Conservation (phyloP, 2,329 filamentous ascomycete species). For the Zasmidium angulare region DNA sequence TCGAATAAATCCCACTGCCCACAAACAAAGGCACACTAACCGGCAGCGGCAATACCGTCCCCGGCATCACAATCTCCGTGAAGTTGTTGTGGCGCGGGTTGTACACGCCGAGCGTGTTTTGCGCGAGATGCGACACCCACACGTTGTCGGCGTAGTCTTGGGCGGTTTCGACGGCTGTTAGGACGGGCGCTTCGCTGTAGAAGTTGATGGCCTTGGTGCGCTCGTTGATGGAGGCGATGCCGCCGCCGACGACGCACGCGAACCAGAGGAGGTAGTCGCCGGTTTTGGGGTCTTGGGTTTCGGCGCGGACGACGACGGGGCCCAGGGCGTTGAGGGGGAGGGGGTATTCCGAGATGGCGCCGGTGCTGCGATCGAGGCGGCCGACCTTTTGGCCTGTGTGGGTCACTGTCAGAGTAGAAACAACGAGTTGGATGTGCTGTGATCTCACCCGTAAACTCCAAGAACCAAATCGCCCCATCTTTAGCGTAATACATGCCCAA, state of each 20-base stretch:
- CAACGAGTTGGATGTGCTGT: too few relatives aligned
- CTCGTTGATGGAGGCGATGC: constrained; percentile 4
- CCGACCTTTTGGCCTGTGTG: constrained; percentile 7
- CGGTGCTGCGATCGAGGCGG: constrained; percentile 13
- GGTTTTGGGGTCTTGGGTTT: constrained; percentile 6
- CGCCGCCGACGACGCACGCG: constrained; percentile 1
- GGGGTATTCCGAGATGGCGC: constrained; percentile 13
- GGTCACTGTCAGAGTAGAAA: too few relatives aligned
- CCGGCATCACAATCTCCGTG: constrained; percentile 9
- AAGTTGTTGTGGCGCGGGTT: constrained; percentile 5
- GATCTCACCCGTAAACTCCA: neutral
- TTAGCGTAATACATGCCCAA: constrained; percentile 10
- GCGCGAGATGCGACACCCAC: constrained; percentile 3
- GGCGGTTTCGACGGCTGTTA: constrained; percentile 1
- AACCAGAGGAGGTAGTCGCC: constrained; percentile 13
- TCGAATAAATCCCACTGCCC: constrained; percentile 7
- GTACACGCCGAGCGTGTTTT: constrained; percentile 10
- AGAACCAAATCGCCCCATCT: constrained; percentile 11
- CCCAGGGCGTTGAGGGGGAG: constrained; percentile 4
- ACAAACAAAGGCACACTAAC: constrained; percentile 7
- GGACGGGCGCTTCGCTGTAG: constrained; percentile 3
- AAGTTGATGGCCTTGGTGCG: constrained; percentile 5
- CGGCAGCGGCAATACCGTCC: neutral
- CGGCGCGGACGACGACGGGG: constrained; percentile 9
- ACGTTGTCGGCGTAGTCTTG: constrained; percentile 10